Evolutionary conservation across 2,329 filamentous ascomycete genomes (phyloP), one percentile per base, ranked within the genome.

Genomic region (Thielaviopsis cerberus): DNA sequence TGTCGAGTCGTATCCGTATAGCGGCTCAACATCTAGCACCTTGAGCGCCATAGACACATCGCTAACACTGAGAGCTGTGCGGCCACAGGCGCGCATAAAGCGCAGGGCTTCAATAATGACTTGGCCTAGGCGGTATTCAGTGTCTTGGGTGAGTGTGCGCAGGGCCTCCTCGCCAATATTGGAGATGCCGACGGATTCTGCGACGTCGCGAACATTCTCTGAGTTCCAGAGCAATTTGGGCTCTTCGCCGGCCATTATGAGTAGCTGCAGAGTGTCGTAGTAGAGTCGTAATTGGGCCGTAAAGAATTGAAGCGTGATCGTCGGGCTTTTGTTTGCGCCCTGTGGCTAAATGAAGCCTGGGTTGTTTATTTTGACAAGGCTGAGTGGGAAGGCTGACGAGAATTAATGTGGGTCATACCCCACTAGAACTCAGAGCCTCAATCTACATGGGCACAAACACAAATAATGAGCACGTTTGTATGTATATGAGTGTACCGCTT

Each of bases 1-100:
- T 50, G 88, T 92, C 34, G 89, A 90, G 67, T 97, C 91, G 72
- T 98, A 98, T 22, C 92, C 92, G 67, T 96, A 96, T 1, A 97
- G 78, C 1, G 92, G 92, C 70, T 98, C 92, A 24, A 96, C 87
- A 66, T 97, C 89, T 54, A 98, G 76, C 11, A 90, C 82, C 62
- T 82, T 82, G 63, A 98, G 74, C 3, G 92, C 92, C 63, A 91
- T 83, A 53, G 88, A 83, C 59, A 96, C 81, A 70, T 98, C 92
- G 66, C 91, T 86, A 54, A 92, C 94, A 22, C 84, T 89, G 63
- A 98, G 75, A 0, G 86, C 84, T 1, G 89, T 96, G 62, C 92
- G 83, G 69, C 87, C 86, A 23, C 84, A 82, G 66, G 91, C 86
- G 65, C 89, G 88, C 92, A 98, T 98, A 69, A 94, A 92, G 68